Conservation (phyloP, 108 stramenopile species). For the Nitzschia sp. region DNA sequence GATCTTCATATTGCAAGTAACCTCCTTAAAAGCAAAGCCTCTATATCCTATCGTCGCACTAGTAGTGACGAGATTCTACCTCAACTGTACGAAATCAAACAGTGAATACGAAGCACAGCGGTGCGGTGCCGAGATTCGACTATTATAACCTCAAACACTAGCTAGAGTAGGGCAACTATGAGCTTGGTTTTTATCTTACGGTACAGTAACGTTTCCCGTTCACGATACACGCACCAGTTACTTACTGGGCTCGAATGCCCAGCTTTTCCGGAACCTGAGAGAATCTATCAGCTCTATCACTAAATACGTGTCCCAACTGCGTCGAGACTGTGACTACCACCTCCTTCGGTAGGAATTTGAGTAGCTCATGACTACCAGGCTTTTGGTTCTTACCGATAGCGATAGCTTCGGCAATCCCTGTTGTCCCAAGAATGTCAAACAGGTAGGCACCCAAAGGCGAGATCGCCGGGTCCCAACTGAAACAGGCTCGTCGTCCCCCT, state of each 20-base stretch:
- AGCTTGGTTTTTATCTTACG: too few relatives aligned
- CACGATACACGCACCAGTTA: too few relatives aligned
- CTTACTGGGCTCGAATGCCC: conserved; percentile 18
- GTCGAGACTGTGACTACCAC: conserved; percentile 18
- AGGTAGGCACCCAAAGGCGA: conserved; percentile 27
- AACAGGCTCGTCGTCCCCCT: conserved; percentile 21
- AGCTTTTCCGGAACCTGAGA: conserved; percentile 26
- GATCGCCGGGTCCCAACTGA: conserved; percentile 36
- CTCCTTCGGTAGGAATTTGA: conserved; percentile 27
- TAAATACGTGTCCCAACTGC: conserved; percentile 21
- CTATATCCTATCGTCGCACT: too few relatives aligned
- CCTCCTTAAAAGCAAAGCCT: too few relatives aligned
- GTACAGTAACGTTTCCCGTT: too few relatives aligned
- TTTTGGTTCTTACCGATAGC: conserved; percentile 27
- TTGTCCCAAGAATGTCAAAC: conserved; percentile 32
- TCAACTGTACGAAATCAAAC: too few relatives aligned
- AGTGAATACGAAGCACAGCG: too few relatives aligned
- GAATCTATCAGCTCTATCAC: conserved; percentile 17
- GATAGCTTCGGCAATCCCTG: conserved; percentile 27
- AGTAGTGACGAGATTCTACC: too few relatives aligned
- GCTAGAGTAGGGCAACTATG: too few relatives aligned
- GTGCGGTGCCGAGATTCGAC: too few relatives aligned
- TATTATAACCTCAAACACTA: too few relatives aligned
- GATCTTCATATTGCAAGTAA: too few relatives aligned
- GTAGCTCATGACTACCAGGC: conserved; percentile 29